Evolutionary conservation across 176 grass and related monocot species (phyloP), one percentile per base, ranked within the genome.

Genomic region (Typha latifolia): DNA sequence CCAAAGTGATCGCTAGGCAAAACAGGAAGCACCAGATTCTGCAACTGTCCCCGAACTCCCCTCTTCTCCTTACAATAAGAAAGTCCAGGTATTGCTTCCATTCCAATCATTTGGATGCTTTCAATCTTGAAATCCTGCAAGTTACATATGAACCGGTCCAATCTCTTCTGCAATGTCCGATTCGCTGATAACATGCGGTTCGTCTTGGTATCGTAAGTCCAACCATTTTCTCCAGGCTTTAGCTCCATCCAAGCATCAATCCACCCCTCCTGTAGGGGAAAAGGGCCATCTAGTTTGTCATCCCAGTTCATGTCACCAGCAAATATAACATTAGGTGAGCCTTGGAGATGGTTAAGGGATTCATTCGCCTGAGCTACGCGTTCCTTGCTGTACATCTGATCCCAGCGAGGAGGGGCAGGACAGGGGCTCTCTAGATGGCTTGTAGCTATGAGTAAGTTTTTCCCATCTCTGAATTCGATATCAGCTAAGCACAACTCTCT

Each of bases 241-340:
- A 82, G 63, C 75, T 92, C 66, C 48, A 50, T 74, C 93, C 93
- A 97, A 11, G 81, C 69, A 48, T 97, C 93, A 51, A 66, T 32
- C 93, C 93, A 91, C n/a, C 78, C 84, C 9, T 84, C 66, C 0
- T 4, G 81, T 23, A 86, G 61, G n/a, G 88, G 93, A 67, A 88
- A 91, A 2, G 68, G 59, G 5, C 91, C 84, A 3, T 96, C 91
- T 16, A 59, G 29, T 76, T 89, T 87, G 72, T 97, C 85, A n/a
- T 92, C 85, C 93, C 88, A 97, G 62, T 97, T 92, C 93, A 91
- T 91, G 77, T 97, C 88, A 4, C 93, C 93, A 0, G 80, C 84
- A 55, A 97, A 80, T 75, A 97, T 89, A 15, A 70, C 69, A 69
- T 97, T 84, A 31, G 15, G 49, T 12, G 19, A 71, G 53, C 14